These are phyloP conservation scores for Botrytis pseudocinerea DNA, from an alignment of 2,329 filamentous ascomycete genomes.

Conservation along the genomic window DNA sequence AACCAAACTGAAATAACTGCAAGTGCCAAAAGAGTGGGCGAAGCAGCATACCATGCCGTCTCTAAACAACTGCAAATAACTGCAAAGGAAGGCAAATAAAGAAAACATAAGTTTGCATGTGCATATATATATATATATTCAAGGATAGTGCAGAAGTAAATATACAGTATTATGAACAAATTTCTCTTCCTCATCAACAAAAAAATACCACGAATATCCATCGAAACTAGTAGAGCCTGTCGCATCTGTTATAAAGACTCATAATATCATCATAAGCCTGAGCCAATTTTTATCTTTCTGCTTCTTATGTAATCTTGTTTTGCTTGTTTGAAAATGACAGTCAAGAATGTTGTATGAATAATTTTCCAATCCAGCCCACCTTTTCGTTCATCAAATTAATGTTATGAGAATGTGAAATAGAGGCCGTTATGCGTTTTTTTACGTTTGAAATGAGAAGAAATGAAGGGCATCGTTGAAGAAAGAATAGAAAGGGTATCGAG, in stretches of 20 bases:
- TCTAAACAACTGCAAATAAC: not conserved
- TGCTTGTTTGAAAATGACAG: slow-evolving; percentile 15
- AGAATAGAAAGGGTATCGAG: slow-evolving; percentile 32
- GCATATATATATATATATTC: slow-evolving; percentile 22
- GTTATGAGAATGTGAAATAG: slow-evolving; percentile 11
- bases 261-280: slow-evolving; percentile 19
- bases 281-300: slow-evolving; percentile 15
- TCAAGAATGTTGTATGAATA: slow-evolving; percentile 12
- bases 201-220: slow-evolving; percentile 10
- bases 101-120: not conserved
- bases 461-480: slow-evolving; percentile 10
- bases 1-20: not conserved
- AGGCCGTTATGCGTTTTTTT: slow-evolving; percentile 20
- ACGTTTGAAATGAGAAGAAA: slow-evolving; percentile 21
- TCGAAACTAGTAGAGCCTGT: slow-evolving; percentile 9
- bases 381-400: slow-evolving; percentile 11
- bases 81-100: not conserved
- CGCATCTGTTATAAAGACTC: slow-evolving; percentile 25
- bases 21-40: not conserved
- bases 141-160: slow-evolving; percentile 36
- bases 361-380: slow-evolving; percentile 5
- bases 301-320: slow-evolving; percentile 5
- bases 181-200: slow-evolving; percentile 8
- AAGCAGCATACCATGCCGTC: not conserved
- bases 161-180: slow-evolving; percentile 35